Evolutionary conservation across 2,329 filamentous ascomycete genomes (phyloP), one percentile per base, ranked within the genome.

Genomic region (Aspergillus clavatus): DNA sequence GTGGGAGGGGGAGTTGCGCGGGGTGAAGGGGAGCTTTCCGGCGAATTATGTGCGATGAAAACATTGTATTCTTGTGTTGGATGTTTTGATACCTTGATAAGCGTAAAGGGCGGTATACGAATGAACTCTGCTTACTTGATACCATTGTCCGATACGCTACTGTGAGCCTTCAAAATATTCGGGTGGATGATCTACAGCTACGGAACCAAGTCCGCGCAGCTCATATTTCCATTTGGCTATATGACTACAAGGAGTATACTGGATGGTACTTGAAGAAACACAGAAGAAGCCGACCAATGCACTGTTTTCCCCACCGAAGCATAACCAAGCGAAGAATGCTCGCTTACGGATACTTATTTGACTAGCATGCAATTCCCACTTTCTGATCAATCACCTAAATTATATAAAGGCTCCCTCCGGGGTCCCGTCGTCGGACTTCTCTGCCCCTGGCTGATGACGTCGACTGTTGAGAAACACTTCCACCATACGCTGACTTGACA

Each of bases 1-100:
- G 87, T 94, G 88, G 88, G 80, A 87, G 50, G 88, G 88, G 10
- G 87, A 93, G 65, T 52, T 90, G 11, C 73, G 74, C 31, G 87
- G 87, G 0, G 65, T 73, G 21, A 78, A 75, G 60, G 88, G 88
- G 3, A 82, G 74, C 54, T 94, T 94, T 62, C 88, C 88, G 1
- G 88, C 88, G 5, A 94, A 94, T 66, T 94, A 94, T 68, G 87
- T 84, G 60, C 77, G 77, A 56, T 64, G 40, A 56, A 16, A 12
- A 8, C 29, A 7, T 6, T 33, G 29, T 33, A 8, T 16, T n/a
- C 18, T 16, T 16, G 18, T 33, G 14, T 33, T 16, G 29, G n/a
- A n/a, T n/a, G n/a, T n/a, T n/a, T n/a, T n/a, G n/a, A n/a, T n/a
- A n/a, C n/a, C n/a, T n/a, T n/a, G n/a, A n/a, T n/a, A n/a, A n/a